A percentile compares a stretch with the other conserved stretches of the same genome.
Evolutionary conservation across 352 stramenopile species (phyloP).

Genomic region (Blastocystis hominis): DNA sequence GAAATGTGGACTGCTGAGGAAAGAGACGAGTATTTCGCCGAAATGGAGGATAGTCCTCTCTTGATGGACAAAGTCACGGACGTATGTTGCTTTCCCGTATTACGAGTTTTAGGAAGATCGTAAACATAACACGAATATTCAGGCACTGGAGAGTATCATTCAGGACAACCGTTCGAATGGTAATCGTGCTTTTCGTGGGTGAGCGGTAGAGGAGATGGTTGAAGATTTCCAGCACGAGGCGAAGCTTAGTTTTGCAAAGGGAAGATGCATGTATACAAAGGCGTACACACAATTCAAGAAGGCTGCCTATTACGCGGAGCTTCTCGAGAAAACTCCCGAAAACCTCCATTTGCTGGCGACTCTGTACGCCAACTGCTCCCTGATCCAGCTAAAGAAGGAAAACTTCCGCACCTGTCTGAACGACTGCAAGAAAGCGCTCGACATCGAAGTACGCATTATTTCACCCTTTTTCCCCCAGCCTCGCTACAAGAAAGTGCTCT

Average conservation of each 20-base stretch:
- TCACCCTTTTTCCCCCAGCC: background rate
- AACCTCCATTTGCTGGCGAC: constrained; percentile 11
- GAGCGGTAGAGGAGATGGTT: constrained; percentile 22
- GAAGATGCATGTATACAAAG: background rate
- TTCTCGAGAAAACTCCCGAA: background rate
- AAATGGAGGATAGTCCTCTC: constrained; percentile 9
- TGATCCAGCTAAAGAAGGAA: constrained; percentile 38
- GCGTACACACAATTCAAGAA: constrained; percentile 18
- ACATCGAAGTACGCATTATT: background rate
- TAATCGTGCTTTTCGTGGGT: background rate
- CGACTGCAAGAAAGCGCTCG: background rate
- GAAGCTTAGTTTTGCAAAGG: constrained; percentile 14
- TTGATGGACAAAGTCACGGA: background rate
- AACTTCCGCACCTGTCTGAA: constrained; percentile 6
- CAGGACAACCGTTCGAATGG: background rate
- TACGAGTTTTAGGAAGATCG: background rate
- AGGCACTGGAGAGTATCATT: background rate
- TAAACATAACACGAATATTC: background rate
- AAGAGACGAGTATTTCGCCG: constrained; percentile 2
- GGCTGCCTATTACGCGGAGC: background rate
- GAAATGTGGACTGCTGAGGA: constrained; percentile 28
- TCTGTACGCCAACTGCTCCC: constrained; percentile 5
- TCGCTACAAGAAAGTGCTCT: constrained; percentile 28
- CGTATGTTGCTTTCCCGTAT: background rate
- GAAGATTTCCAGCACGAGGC: constrained; percentile 31